Evolutionary conservation across 169 alveolate genomes (phyloP).

Genomic region (Plasmodium vivax): DNA sequence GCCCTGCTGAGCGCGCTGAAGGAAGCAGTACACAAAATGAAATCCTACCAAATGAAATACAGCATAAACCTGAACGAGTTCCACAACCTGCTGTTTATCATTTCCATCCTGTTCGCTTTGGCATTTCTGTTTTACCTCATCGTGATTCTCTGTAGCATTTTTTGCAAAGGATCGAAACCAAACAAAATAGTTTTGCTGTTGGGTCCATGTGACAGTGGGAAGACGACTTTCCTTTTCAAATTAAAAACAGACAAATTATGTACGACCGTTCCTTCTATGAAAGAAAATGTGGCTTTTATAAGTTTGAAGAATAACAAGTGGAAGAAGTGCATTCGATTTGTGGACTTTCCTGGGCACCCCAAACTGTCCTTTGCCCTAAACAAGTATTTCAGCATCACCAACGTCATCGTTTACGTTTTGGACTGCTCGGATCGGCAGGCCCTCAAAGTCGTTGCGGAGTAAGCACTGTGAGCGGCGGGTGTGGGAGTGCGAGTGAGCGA

Average conservation of each 20-base stretch:
- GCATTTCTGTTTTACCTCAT: conserved; percentile 31
- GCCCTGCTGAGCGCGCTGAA: neutral
- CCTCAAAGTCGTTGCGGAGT: conserved; percentile 63
- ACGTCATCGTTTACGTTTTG: conserved; percentile 24
- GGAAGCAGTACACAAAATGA: neutral
- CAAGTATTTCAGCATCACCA: conserved; percentile 41
- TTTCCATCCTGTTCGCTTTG: conserved; percentile 15
- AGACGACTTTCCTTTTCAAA: conserved; percentile 48
- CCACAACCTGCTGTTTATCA: conserved; percentile 48
- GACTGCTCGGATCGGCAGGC: conserved; percentile 65
- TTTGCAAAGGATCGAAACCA: conserved; percentile 19
- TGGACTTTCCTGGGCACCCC: conserved; percentile 67
- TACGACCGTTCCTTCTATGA: conserved; percentile 64
- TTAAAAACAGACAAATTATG: conserved; percentile 52
- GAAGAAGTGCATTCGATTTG: conserved; percentile 45
- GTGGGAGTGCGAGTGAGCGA: too few species aligned
- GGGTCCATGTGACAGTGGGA: conserved; percentile 74
- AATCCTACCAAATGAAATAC: conserved; percentile 10
- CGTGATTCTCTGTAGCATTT: conserved; percentile 28
- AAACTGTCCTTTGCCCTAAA: conserved; percentile 15
- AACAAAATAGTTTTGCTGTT: conserved; percentile 40
- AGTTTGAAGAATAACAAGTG: conserved; percentile 27
- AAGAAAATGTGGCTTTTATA: conserved; percentile 55
- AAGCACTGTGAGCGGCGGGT: neutral
- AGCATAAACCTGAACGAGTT: conserved; percentile 61